Conservation (phyloP, 2,329 filamentous ascomycete species). For the Fusarium sp. region DNA sequence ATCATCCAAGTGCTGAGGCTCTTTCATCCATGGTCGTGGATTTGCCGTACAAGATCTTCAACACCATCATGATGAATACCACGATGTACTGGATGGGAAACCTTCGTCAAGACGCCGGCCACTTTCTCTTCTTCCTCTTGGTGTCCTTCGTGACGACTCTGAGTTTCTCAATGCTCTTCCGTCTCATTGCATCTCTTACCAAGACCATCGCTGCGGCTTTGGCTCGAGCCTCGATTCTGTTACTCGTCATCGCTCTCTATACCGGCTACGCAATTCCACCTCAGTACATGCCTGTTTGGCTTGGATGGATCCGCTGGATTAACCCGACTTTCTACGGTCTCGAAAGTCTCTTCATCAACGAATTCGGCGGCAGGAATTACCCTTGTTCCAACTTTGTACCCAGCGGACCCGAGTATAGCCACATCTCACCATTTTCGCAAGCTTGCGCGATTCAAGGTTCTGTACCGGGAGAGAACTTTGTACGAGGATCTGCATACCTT, state of each 20-base stretch:
- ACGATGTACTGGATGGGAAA: constrained; percentile 72
- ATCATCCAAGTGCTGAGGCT: constrained; percentile 44
- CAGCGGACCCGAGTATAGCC: constrained; percentile 26
- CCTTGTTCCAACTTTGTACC: constrained; percentile 54
- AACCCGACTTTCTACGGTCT: constrained; percentile 70
- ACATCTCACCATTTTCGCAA: not conserved
- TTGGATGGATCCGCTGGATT: constrained; percentile 72
- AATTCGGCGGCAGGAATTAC: constrained; percentile 60
- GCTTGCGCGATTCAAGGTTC: constrained; percentile 21
- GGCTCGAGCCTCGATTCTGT: constrained; percentile 37
- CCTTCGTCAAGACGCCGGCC: constrained; percentile 64
- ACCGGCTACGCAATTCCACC: constrained; percentile 58
- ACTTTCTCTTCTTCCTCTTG: constrained; percentile 58
- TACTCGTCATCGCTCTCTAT: constrained; percentile 52
- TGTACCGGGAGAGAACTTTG: constrained; percentile 21
- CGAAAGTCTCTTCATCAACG: constrained; percentile 70
- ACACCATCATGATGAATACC: constrained; percentile 49
- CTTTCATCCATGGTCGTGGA: constrained; percentile 34
- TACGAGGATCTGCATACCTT: constrained; percentile 25
- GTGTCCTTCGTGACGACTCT: constrained; percentile 63
- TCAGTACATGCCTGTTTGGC: constrained; percentile 56
- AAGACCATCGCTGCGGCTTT: constrained; percentile 39
- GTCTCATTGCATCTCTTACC: constrained; percentile 41
- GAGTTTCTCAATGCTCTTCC: constrained; percentile 71
- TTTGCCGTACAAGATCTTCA: constrained; percentile 37